phyloP scores from a whole-genome alignment of 192 early-diverging fungal species.

The Mortierella claussenii region DNA sequence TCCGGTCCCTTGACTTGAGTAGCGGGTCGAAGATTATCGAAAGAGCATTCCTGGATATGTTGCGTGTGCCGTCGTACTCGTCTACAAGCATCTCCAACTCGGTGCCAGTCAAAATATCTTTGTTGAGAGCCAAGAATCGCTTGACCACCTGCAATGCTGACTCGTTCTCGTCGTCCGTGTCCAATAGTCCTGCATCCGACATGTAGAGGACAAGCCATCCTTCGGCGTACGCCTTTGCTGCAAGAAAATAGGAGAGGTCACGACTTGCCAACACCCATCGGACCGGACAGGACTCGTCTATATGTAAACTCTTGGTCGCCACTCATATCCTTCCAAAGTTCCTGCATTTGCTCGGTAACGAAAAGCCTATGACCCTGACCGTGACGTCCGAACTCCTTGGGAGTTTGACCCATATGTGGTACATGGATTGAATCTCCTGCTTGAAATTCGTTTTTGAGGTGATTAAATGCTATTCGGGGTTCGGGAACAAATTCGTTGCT shows the following conservation, averaged over 20 bases:
- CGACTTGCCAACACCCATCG: slow-evolving; percentile 39
- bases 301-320: slow-evolving; percentile 5
- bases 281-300: slow-evolving; percentile 41
- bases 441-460: slow-evolving; percentile 10
- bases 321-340: too few species aligned
- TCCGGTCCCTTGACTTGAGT: slow-evolving; percentile 8
- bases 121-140: slow-evolving; percentile 31
- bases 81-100: slow-evolving; percentile 25
- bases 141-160: background rate
- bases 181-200: slow-evolving; percentile 33
- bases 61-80: background rate
- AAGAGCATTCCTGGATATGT: background rate
- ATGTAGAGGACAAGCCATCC: slow-evolving; percentile 38
- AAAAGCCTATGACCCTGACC: background rate
- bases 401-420: slow-evolving; percentile 15
- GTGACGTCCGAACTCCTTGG: slow-evolving; percentile 5
- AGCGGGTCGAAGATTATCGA: background rate
- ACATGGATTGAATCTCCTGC: slow-evolving; percentile 4
- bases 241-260: slow-evolving; percentile 37
- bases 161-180: background rate
- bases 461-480: slow-evolving; percentile 11
- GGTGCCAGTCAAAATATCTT: slow-evolving; percentile 49
- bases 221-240: slow-evolving; percentile 34
- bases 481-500: slow-evolving; percentile 13
- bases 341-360: slow-evolving; percentile 1